phyloP scores from a whole-genome alignment of 2,329 filamentous ascomycete species.

The Clonostachys solani region DNA sequence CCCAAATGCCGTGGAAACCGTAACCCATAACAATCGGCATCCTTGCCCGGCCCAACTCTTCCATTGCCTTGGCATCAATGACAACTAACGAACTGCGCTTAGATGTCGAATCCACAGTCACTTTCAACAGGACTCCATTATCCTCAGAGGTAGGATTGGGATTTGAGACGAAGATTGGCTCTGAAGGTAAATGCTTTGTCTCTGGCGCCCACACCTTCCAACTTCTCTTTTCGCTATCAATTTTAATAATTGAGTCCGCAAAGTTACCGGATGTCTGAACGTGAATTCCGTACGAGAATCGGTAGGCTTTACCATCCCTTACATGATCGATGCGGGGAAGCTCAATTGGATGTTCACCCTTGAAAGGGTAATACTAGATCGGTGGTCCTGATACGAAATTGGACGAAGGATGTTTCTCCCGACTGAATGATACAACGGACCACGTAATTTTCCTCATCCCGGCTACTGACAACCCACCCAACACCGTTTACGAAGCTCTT shows the following conservation, averaged over 20 bases:
- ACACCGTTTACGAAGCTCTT: too few species aligned
- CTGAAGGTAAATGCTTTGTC: conserved; percentile 61
- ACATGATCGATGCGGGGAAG: conserved; percentile 61
- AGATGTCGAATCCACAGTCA: conserved; percentile 58
- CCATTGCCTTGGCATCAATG: conserved; percentile 57
- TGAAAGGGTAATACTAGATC: too few species aligned
- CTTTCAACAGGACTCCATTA: conserved; percentile 56
- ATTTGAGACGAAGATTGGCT: conserved; percentile 60
- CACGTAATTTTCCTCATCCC: too few species aligned
- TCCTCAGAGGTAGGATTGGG: conserved; percentile 45
- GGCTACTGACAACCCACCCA: too few species aligned
- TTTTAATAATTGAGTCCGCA: conserved; percentile 61
- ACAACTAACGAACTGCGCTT: conserved; percentile 61
- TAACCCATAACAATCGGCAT: conserved; percentile 55
- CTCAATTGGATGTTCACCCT: conserved; percentile 27
- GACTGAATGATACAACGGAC: too few species aligned
- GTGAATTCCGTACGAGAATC: conserved; percentile 55
- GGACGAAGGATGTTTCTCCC: too few species aligned
- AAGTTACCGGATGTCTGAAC: conserved; percentile 55
- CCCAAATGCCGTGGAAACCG: conserved; percentile 56
- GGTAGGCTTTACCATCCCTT: conserved; percentile 45
- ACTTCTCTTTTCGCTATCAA: conserved; percentile 50
- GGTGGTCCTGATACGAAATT: too few species aligned
- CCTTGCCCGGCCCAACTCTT: conserved; percentile 60
- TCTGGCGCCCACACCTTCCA: conserved; percentile 50